Conservation (phyloP, 2,329 filamentous ascomycete species). For the Penicillium sp. region DNA sequence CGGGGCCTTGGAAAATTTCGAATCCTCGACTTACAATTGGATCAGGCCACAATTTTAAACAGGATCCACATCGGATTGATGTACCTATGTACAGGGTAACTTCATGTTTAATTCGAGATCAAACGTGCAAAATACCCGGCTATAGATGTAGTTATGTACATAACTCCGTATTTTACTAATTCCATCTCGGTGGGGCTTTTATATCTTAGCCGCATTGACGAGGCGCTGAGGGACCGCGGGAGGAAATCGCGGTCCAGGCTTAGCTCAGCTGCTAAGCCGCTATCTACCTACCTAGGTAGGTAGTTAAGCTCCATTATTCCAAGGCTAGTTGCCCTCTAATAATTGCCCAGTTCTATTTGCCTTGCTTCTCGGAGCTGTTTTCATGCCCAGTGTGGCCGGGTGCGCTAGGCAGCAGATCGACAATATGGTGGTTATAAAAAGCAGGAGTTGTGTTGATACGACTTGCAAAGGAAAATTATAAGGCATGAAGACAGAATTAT, state of each 20-base stretch:
- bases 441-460: not conserved
- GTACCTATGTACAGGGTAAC: not conserved
- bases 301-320: not conserved
- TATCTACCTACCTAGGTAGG: not conserved
- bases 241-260: not conserved
- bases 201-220: not conserved
- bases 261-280: not conserved
- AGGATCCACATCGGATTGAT: not conserved
- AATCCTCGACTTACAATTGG: not conserved
- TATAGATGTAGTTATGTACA: not conserved
- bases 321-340: not conserved
- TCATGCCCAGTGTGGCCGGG: not conserved
- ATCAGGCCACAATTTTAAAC: not conserved
- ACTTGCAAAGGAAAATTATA: not conserved
- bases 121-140: not conserved
- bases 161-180: not conserved
- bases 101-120: not conserved
- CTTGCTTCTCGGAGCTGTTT: not conserved
- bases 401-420: not conserved
- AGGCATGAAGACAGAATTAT: not conserved
- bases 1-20: constrained; percentile 12
- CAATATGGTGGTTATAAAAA: not conserved
- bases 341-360: not conserved
- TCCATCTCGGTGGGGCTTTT: not conserved
- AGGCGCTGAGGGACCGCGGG: not conserved